These are phyloP conservation scores for Epichloe amarillans DNA, from an alignment of 2,329 filamentous ascomycete genomes.

Conservation along the genomic window DNA sequence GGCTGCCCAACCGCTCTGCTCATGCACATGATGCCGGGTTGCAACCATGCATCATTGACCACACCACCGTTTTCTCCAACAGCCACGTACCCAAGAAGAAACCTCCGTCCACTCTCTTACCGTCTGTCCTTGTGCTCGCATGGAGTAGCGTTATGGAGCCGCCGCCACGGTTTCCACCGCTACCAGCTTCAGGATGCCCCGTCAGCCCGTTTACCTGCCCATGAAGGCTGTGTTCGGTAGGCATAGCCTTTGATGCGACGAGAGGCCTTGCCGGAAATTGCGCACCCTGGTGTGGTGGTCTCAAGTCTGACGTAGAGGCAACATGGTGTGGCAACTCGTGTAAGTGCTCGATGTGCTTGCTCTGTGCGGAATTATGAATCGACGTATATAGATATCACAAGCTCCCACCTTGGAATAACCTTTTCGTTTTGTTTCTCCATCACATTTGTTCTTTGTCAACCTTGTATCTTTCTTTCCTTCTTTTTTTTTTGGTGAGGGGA, in stretches of 20 bases:
- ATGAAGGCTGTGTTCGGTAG: neutral
- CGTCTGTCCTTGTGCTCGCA: neutral
- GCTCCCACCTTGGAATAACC: neutral
- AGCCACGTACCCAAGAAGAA: neutral
- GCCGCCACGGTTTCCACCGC: neutral
- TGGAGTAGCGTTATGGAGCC: neutral
- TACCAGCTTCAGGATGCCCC: neutral
- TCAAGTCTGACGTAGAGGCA: neutral
- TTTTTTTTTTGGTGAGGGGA: conserved; percentile 9
- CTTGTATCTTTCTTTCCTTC: neutral
- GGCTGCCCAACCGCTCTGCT: neutral
- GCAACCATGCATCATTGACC: neutral
- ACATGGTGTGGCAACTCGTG: neutral
- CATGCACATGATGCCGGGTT: neutral
- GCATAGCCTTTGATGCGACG: neutral
- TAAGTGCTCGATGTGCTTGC: neutral
- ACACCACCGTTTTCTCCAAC: neutral
- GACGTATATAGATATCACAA: conserved; percentile 3
- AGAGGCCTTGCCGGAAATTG: neutral
- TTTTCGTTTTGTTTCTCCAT: neutral
- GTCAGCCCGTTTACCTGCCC: neutral
- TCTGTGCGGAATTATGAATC: neutral
- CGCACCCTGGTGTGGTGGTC: neutral
- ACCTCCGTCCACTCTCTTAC: neutral
- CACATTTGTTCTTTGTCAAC: neutral